Evolutionary conservation across 805 yeast genomes (phyloP).

Genomic region (Lachancea quebecensis): DNA sequence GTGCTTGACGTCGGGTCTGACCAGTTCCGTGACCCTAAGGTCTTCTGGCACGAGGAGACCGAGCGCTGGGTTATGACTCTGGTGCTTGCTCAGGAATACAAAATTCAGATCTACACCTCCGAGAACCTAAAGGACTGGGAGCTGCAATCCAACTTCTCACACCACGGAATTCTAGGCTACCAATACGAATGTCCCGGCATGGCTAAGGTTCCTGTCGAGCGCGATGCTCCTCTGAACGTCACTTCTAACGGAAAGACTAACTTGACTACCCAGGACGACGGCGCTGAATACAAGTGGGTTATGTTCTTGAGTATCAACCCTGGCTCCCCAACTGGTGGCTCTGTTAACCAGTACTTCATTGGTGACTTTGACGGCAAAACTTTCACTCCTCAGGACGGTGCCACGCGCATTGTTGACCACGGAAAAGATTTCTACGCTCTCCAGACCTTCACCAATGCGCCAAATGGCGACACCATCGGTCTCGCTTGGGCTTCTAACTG

Average conservation of each 20-base stretch:
- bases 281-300: constrained; percentile 30
- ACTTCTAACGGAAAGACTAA: constrained; percentile 6
- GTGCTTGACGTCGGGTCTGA: constrained; percentile 28
- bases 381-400: constrained; percentile 30
- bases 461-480: constrained; percentile 27
- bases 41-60: constrained; percentile 30
- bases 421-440: constrained; percentile 38
- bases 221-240: constrained; percentile 1
- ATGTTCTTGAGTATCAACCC: constrained; percentile 37
- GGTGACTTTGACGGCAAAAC: constrained; percentile 37
- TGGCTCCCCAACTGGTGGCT: constrained; percentile 38
- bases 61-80: constrained; percentile 30
- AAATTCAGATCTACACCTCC: constrained; percentile 27
- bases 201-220: constrained; percentile 26
- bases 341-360: constrained; percentile 35
- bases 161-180: constrained; percentile 29
- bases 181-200: constrained; percentile 40
- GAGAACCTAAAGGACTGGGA: constrained; percentile 26
- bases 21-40: constrained; percentile 35
- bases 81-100: constrained; percentile 28
- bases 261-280: not conserved
- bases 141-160: constrained; percentile 23
- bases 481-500: constrained; percentile 41
- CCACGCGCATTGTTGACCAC: constrained; percentile 29
- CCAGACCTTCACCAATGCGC: constrained; percentile 31